These are phyloP conservation scores for Sequoiadendron giganteum DNA, from an alignment of 75 land plant species.

Conservation along the genomic window DNA sequence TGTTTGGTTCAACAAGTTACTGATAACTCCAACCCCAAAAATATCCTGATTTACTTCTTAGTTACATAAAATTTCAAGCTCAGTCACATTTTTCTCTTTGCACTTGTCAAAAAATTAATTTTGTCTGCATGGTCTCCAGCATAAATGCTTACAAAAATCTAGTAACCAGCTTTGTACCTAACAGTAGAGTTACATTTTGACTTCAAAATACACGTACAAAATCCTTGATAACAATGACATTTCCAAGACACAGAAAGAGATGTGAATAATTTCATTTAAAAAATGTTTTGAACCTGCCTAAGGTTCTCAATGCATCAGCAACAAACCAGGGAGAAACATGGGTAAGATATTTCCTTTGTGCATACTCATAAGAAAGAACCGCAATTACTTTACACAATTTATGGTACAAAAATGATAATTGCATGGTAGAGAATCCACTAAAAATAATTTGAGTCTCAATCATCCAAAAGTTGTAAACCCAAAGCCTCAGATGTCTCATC, in stretches of 20 bases:
- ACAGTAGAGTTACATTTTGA: neutral
- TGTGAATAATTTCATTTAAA: neutral
- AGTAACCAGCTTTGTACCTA: neutral
- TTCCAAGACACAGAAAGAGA: neutral
- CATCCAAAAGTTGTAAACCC: neutral
- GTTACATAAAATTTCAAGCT: neutral
- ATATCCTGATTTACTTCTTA: neutral
- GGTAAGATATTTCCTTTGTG: neutral
- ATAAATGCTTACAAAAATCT: neutral
- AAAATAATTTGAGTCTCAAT: neutral
- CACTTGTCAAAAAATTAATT: neutral
- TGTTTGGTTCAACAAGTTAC: neutral
- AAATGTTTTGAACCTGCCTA: neutral
- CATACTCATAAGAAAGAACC: neutral
- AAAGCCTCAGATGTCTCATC: neutral
- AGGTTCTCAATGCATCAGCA: constrained; percentile 2
- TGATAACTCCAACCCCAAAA: neutral
- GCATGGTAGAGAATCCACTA: constrained; percentile 1
- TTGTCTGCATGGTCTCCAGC: neutral
- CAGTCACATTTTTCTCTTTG: neutral
- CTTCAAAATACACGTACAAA: neutral
- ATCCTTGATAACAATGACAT: neutral
- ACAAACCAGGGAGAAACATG: neutral
- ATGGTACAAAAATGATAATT: constrained; percentile 5
- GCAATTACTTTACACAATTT: neutral